These are phyloP conservation scores for Crucibulum laeve DNA, from an alignment of 768 basidiomycete species.

Conservation along the genomic window DNA sequence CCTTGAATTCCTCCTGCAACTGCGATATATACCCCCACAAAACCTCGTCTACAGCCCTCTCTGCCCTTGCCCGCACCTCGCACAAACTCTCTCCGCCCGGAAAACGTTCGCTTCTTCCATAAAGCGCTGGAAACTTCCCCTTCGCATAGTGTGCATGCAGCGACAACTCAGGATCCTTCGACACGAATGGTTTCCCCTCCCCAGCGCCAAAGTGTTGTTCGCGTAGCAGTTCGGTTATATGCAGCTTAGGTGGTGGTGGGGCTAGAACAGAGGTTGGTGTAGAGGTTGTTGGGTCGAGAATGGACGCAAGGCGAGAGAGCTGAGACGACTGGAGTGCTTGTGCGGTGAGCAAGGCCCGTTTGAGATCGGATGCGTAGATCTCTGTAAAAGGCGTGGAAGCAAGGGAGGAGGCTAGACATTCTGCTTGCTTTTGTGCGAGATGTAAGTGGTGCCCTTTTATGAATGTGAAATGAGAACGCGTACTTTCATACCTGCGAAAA, in stretches of 20 bases:
- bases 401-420: conserved; percentile 54
- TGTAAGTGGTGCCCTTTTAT: background rate
- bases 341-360: conserved; percentile 62
- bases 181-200: conserved; percentile 56
- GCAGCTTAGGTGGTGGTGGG: no score
- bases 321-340: conserved; percentile 49
- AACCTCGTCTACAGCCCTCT: conserved; percentile 42
- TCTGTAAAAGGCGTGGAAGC: conserved; percentile 40
- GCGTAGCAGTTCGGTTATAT: conserved; percentile 51
- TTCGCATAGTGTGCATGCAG: conserved; percentile 45
- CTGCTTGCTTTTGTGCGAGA: conserved; percentile 46
- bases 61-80: conserved; percentile 57
- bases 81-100: conserved; percentile 70
- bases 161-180: conserved; percentile 21
- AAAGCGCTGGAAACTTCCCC: conserved; percentile 49
- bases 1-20: conserved; percentile 29
- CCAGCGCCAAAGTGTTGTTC: conserved; percentile 71
- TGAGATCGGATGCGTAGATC: conserved; percentile 64
- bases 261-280: no score
- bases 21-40: conserved; percentile 61
- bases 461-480: conserved; percentile 9
- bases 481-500: conserved; percentile 50
- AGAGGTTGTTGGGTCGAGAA: conserved; percentile 40
- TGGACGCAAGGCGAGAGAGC: conserved; percentile 39
- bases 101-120: conserved; percentile 45